Evolutionary conservation across 2,329 filamentous ascomycete genomes (phyloP).

Genomic region (Alternaria gansuensis): DNA sequence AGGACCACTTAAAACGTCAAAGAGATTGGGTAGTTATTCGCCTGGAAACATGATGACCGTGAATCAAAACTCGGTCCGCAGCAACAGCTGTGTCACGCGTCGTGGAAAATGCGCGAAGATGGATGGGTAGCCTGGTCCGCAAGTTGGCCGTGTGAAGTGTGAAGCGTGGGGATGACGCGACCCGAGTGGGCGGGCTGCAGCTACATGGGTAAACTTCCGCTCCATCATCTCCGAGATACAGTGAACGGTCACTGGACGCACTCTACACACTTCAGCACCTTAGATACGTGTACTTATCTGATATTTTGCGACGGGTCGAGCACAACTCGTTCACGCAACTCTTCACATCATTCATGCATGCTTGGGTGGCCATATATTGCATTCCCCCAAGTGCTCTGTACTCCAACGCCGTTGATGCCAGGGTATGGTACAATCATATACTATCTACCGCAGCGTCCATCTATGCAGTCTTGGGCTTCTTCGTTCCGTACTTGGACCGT

Average conservation of each 20-base stretch:
- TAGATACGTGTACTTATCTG: not conserved
- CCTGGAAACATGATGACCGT: conserved; percentile 12
- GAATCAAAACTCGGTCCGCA: conserved; percentile 1
- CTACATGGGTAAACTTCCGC: conserved; percentile 13
- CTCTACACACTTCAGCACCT: no score
- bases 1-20: not conserved
- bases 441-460: conserved; percentile 15
- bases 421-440: conserved; percentile 40
- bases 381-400: conserved; percentile 4
- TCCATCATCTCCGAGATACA: conserved; percentile 2
- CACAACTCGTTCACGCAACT: not conserved
- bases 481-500: conserved; percentile 96
- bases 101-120: not conserved
- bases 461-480: conserved; percentile 81
- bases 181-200: conserved; percentile 6
- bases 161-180: conserved; percentile 21
- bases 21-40: conserved; percentile 4
- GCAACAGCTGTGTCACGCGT: not conserved
- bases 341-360: not conserved
- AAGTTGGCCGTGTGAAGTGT: conserved; percentile 16
- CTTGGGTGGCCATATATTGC: not conserved
- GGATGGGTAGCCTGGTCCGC: conserved; percentile 11
- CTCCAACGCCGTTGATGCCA: conserved; percentile 39
- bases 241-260: not conserved
- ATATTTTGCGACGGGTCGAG: not conserved